Percentiles rank a stretch among this genome's conserved stretches.
phyloP scores from a whole-genome alignment of 805 yeast genomes.

The Tetrapisispora pingtungensis region DNA sequence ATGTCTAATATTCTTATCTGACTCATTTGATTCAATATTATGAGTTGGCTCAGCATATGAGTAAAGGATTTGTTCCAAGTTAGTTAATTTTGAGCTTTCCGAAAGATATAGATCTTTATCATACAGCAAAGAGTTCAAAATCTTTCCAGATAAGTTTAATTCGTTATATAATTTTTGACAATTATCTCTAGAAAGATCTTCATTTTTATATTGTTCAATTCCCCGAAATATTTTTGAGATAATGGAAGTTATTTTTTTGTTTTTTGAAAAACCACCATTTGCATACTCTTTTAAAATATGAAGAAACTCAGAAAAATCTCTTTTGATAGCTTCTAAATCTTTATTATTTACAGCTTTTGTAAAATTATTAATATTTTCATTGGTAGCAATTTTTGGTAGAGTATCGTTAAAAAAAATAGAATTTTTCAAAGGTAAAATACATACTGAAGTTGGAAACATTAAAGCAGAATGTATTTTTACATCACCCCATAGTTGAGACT shows the following conservation, averaged over 20 bases:
- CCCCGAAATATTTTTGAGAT: constrained; percentile 32
- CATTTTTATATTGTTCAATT: constrained; percentile 16
- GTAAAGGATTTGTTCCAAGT: constrained; percentile 33
- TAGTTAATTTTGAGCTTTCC: constrained; percentile 35
- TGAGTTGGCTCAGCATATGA: constrained; percentile 3
- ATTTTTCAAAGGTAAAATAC: constrained; percentile 34
- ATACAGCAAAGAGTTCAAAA: not conserved
- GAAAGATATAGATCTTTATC: constrained; percentile 35
- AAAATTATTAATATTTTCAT: constrained; percentile 18
- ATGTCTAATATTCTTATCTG: constrained; percentile 22
- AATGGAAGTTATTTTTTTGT: constrained; percentile 40
- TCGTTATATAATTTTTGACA: constrained; percentile 42
- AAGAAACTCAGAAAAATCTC: constrained; percentile 31
- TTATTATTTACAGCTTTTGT: constrained; percentile 14
- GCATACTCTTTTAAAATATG: constrained; percentile 44
- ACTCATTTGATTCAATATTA: not conserved
- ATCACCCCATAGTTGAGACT: constrained; percentile 37
- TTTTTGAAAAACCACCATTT: constrained; percentile 39
- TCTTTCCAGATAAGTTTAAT: constrained; percentile 17
- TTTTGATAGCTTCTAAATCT: constrained; percentile 2
- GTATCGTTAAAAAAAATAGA: constrained; percentile 26
- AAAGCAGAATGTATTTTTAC: constrained; percentile 25
- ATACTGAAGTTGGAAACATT: constrained; percentile 34
- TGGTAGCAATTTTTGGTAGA: not conserved
- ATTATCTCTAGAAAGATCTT: constrained; percentile 42